Conservation (phyloP, 495 filamentous ascomycete genomes). For the Penicillium verhagenii region DNA sequence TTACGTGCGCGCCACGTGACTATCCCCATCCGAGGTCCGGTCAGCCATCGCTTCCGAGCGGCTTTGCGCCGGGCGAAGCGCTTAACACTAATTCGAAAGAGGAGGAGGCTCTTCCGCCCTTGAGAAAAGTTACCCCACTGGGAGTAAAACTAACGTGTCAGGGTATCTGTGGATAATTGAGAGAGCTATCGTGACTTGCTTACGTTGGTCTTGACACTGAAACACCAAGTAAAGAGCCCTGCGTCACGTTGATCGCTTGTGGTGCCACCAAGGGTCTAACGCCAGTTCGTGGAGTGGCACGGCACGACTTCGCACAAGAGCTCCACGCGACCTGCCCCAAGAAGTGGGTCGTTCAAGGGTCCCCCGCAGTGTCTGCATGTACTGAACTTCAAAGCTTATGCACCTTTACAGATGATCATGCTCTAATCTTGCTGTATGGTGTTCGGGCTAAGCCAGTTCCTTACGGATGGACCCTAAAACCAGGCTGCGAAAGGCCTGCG, state of each 20-base stretch:
- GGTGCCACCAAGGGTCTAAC: background rate
- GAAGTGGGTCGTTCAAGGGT: slow-evolving; percentile 17
- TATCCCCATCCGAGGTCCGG: background rate
- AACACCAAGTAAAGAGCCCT: background rate
- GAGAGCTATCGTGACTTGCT: background rate
- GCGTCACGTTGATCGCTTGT: background rate
- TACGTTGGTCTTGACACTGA: background rate
- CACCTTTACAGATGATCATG: slow-evolving; percentile 13
- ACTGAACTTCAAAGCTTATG: slow-evolving; percentile 5
- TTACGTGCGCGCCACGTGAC: slow-evolving; percentile 1
- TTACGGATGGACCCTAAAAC: slow-evolving; percentile 43
- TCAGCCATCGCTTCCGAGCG: background rate
- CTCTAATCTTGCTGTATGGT: slow-evolving; percentile 26
- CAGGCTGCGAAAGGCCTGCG: slow-evolving; percentile 75
- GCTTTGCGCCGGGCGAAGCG: background rate
- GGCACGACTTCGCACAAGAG: background rate
- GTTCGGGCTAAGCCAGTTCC: slow-evolving; percentile 13
- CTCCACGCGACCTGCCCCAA: background rate
- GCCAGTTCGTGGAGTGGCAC: background rate
- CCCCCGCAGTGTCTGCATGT: slow-evolving; percentile 14
- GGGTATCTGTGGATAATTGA: background rate
- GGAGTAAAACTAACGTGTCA: background rate
- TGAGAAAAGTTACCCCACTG: background rate
- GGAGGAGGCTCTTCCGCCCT: background rate
- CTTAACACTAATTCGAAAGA: background rate